Percentiles rank a stretch among this genome's conserved stretches.
These are phyloP conservation scores for Phaffomyces thermotolerans DNA, from an alignment of 805 yeast genomes.

Conservation along the genomic window DNA sequence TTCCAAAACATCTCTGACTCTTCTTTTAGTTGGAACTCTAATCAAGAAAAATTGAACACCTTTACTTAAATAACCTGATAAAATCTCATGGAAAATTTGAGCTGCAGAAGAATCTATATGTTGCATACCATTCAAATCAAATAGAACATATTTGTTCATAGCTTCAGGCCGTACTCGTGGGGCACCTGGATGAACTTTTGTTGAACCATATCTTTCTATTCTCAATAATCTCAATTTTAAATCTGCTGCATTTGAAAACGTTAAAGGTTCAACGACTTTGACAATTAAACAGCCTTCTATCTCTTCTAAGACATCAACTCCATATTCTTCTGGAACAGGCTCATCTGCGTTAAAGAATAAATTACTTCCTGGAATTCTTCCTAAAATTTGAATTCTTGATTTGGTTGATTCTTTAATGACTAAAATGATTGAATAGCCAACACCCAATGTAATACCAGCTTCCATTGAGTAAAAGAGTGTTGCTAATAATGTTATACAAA, in stretches of 20 bases:
- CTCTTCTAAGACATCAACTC: conserved; percentile 28
- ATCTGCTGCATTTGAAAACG: conserved; percentile 80
- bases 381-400: conserved; percentile 79
- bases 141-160: conserved; percentile 50
- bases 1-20: conserved; percentile 42
- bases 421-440: conserved; percentile 68
- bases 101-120: conserved; percentile 75
- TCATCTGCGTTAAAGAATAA: conserved; percentile 69
- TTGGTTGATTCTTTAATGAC: conserved; percentile 74
- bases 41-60: conserved; percentile 53
- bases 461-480: conserved; percentile 76
- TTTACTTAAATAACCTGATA: conserved; percentile 46
- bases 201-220: conserved; percentile 71
- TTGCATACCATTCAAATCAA: conserved; percentile 80
- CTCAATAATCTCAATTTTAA: conserved; percentile 59
- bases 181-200: conserved; percentile 68
- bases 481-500: conserved; percentile 53
- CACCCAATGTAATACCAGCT: conserved; percentile 85
- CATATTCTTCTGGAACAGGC: conserved; percentile 29
- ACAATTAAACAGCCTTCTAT: conserved; percentile 72
- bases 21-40: conserved; percentile 43
- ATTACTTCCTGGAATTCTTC: conserved; percentile 54
- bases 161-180: conserved; percentile 41
- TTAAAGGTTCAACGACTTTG: conserved; percentile 80
- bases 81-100: conserved; percentile 58